Evolutionary conservation across 108 stramenopile species (phyloP), one percentile per base, ranked within the genome.

Genomic region (Aurantiochytrium sp.): DNA sequence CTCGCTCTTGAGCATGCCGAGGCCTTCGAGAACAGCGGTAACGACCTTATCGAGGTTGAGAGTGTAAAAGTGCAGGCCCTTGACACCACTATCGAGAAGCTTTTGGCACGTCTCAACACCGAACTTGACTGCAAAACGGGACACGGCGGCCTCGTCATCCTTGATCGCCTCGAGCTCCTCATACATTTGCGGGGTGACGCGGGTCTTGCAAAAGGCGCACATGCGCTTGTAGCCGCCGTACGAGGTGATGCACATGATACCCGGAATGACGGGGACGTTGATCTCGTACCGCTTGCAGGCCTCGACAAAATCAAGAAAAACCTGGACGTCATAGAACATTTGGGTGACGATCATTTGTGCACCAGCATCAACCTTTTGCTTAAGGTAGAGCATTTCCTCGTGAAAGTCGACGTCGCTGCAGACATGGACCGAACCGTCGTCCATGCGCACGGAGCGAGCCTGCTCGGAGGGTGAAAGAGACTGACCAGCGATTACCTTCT

Each of bases 191-290:
- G 93, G 89, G 12, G 98, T 98, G 45, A 99, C 99, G 23, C 99
- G 96, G 25, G 99, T 98, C 92, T 97, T 98, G 96, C 99, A 99
- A 90, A 99, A 97, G 90, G 96, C 95, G 4, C 96, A 97, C 99
- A 99, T 99, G 91, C 97, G 98, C 90, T 93, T 93, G 90, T 98
- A 99, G 21, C 99, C 99, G 43, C 96, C 96, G 89, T 95, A 97
- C 55, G 96, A 96, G 88, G 98, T 98, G 90, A 99, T 96, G 89
- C 98, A 97, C 99, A 99, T 99, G 88, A 99, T 93, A 29, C 99
- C 99, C 19, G 99, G 99, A 16, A 99, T 95, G 53, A 99, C 90
- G 12, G 98, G 98, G 72, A 95, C 96, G 47, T 91, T 90, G 87
- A 99, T 99, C 64, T 98, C 99, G 92, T 92, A 95, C 51, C 73